Evolutionary conservation across 768 basidiomycete species (phyloP).

Genomic region (Termitomyces sp.): DNA sequence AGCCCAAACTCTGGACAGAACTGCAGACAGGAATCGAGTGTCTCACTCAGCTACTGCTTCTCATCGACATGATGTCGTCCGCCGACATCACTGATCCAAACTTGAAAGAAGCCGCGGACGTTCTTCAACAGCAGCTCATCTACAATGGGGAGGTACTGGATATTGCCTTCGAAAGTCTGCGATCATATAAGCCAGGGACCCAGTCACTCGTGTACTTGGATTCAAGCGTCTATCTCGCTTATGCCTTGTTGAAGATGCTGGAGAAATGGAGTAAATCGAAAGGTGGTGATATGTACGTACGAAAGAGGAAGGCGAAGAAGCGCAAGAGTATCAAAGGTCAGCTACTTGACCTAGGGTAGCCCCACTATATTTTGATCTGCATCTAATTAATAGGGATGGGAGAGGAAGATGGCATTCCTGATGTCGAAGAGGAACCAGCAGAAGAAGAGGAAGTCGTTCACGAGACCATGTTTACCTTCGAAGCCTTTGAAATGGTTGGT

Average conservation of each 20-base stretch:
- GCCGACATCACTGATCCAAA: slow-evolving; percentile 40
- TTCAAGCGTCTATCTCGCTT: slow-evolving; percentile 78
- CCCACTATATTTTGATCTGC: background rate
- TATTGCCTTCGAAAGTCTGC: slow-evolving; percentile 73
- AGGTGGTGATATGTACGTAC: slow-evolving; percentile 72
- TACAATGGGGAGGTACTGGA: slow-evolving; percentile 96
- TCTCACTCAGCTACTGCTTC: slow-evolving; percentile 84
- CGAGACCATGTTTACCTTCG: slow-evolving; percentile 91
- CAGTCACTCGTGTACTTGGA: slow-evolving; percentile 82
- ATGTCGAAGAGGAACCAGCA: slow-evolving; percentile 63
- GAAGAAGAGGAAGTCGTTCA: slow-evolving; percentile 62
- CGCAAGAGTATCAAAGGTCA: slow-evolving; percentile 44
- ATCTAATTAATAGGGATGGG: slow-evolving; percentile 16
- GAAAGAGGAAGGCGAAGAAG: slow-evolving; percentile 57
- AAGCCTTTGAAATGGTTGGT: slow-evolving; percentile 83
- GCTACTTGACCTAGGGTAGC: slow-evolving; percentile 6
- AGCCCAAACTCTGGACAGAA: slow-evolving; percentile 95
- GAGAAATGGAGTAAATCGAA: slow-evolving; percentile 82
- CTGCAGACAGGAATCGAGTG: slow-evolving; percentile 93
- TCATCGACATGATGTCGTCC: slow-evolving; percentile 81
- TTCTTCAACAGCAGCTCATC: slow-evolving; percentile 86
- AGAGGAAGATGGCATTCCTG: slow-evolving; percentile 63
- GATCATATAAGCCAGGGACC: slow-evolving; percentile 76
- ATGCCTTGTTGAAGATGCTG: slow-evolving; percentile 83
- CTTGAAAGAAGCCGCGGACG: slow-evolving; percentile 70